Evolutionary conservation across 345 rosid species (phyloP).

Genomic region (Eucalyptus regnans): DNA sequence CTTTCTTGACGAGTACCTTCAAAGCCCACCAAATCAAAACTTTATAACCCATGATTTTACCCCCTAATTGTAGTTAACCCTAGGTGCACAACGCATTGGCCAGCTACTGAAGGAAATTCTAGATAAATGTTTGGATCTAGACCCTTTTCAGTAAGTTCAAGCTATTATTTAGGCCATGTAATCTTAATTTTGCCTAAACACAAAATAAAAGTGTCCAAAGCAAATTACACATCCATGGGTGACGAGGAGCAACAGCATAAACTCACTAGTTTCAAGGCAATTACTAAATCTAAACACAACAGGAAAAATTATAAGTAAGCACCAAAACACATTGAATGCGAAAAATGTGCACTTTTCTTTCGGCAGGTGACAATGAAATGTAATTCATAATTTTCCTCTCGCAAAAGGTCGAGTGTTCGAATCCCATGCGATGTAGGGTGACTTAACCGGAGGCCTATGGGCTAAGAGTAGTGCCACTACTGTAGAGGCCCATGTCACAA

Average conservation of each 20-base stretch:
- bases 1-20: not conserved
- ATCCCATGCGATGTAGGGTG: no score
- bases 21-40: not conserved
- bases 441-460: not conserved
- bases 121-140: not conserved
- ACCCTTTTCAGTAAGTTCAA: not conserved
- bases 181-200: not conserved
- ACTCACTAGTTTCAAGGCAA: not conserved
- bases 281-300: not conserved
- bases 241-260: not conserved
- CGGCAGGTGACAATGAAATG: not conserved
- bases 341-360: not conserved
- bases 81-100: not conserved
- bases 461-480: not conserved
- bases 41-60: not conserved
- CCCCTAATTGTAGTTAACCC: not conserved
- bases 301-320: not conserved
- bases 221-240: not conserved
- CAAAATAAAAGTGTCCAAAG: not conserved
- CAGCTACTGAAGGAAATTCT: not conserved
- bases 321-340: not conserved
- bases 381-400: not conserved
- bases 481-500: not conserved
- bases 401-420: no score
- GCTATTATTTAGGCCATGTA: not conserved